Percentiles rank a stretch among this genome's conserved stretches.
Evolutionary conservation across 305 asterid genomes (phyloP).

Genomic region (Solanum hybrid): DNA sequence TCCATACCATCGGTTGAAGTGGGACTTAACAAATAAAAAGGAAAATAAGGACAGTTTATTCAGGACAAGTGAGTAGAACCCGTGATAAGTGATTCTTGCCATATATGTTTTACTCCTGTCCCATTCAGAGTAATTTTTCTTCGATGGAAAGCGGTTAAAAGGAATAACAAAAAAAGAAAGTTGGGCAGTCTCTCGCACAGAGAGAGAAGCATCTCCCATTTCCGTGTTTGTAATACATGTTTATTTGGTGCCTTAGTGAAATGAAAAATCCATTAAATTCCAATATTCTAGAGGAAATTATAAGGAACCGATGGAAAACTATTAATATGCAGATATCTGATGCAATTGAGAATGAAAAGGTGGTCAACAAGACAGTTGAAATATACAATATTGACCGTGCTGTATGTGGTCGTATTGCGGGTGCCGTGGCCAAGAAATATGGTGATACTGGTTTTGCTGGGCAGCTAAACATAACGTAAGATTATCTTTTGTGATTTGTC

Average conservation of each 20-base stretch:
- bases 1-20: neutral
- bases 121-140: neutral
- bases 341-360: constrained; percentile 82
- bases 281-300: neutral
- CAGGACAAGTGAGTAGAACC: neutral
- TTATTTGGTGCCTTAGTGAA: neutral
- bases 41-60: neutral
- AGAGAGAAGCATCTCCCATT: neutral
- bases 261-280: neutral
- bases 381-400: constrained; percentile 97
- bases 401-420: constrained; percentile 97
- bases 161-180: neutral
- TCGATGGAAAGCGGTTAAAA: neutral
- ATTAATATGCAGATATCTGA: constrained; percentile 46
- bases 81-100: neutral
- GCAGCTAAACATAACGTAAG: constrained; percentile 79
- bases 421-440: constrained; percentile 81
- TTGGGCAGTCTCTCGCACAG: neutral
- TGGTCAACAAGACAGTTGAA: constrained; percentile 55
- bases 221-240: neutral
- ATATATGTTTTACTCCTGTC: neutral
- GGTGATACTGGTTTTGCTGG: constrained; percentile 99
- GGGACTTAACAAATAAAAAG: neutral
- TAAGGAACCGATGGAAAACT: neutral
- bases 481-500: neutral